A percentile compares a stretch with the other conserved stretches of the same genome.
Evolutionary conservation across 2,329 filamentous ascomycete genomes (phyloP).

Genomic region (Setomelanomma holmii): DNA sequence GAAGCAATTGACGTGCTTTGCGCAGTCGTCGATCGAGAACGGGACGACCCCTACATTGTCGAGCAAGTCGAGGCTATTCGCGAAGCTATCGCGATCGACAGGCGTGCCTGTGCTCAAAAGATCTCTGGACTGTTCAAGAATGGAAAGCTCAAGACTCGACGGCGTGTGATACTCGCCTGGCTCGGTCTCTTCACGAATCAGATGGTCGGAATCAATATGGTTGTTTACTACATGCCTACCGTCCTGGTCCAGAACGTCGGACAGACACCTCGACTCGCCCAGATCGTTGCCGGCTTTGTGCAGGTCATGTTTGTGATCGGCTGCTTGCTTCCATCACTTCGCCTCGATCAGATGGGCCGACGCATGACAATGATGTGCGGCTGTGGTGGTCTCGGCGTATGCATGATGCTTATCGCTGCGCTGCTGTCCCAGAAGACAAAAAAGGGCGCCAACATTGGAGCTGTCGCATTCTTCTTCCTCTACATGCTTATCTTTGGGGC

Average conservation of each 20-base stretch:
- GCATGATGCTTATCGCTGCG: slow-evolving; percentile 50
- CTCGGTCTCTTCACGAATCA: slow-evolving; percentile 54
- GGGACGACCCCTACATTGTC: too few relatives aligned
- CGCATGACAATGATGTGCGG: slow-evolving; percentile 56
- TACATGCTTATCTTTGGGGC: too few relatives aligned
- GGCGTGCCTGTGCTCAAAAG: too few relatives aligned
- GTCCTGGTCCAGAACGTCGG: slow-evolving; percentile 46
- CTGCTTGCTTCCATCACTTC: slow-evolving; percentile 13
- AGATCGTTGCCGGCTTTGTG: slow-evolving; percentile 48
- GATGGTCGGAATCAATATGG: slow-evolving; percentile 55
- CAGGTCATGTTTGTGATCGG: slow-evolving; percentile 52
- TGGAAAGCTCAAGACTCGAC: too few relatives aligned
- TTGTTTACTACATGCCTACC: slow-evolving; percentile 46
- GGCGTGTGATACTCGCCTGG: too few relatives aligned
- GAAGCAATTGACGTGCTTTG: too few relatives aligned
- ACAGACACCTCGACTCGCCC: slow-evolving; percentile 34
- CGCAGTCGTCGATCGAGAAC: too few relatives aligned
- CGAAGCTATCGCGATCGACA: too few relatives aligned
- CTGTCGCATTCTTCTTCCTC: too few relatives aligned
- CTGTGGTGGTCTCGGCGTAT: slow-evolving; percentile 41
- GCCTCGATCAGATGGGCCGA: slow-evolving; percentile 43
- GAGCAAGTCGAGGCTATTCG: too few relatives aligned
- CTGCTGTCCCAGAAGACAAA: slow-evolving; percentile 28
- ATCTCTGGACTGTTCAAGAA: too few relatives aligned
- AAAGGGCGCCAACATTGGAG: slow-evolving; percentile 5